These are phyloP conservation scores for Plicaturopsis crispa DNA, from an alignment of 768 basidiomycete species.

Conservation along the genomic window DNA sequence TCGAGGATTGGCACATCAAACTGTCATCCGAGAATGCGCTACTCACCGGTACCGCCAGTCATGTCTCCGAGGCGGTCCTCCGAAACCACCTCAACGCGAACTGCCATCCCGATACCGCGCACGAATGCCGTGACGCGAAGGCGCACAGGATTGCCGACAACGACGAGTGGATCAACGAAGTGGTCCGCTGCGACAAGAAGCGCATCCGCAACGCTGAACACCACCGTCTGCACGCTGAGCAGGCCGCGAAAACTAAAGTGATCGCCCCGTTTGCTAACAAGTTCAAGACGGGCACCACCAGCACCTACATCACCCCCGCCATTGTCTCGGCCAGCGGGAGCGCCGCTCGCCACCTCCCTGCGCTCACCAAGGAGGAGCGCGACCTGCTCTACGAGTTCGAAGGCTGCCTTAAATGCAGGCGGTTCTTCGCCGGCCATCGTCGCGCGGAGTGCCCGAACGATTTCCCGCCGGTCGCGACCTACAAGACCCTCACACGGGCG, in stretches of 20 bases:
- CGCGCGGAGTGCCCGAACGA: conserved; percentile 6
- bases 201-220: not conserved
- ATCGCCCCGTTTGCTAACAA: not conserved
- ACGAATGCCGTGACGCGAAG: not conserved
- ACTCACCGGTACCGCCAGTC: not conserved
- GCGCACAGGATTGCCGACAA: not conserved
- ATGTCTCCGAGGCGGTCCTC: not conserved
- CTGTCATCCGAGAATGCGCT: not conserved
- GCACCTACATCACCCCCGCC: not conserved
- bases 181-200: not conserved
- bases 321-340: not conserved
- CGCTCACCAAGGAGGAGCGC: conserved; percentile 4
- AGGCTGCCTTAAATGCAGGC: conserved; percentile 16
- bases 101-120: not conserved
- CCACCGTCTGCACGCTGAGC: not conserved
- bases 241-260: not conserved
- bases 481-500: conserved; percentile 7
- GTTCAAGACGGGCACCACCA: not conserved
- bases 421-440: conserved; percentile 5
- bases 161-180: not conserved
- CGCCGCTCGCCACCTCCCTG: not conserved
- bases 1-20: not conserved
- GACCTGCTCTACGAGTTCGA: conserved; percentile 6
- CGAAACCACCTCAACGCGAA: not conserved
- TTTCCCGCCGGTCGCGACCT: conserved; percentile 9